Base-by-base conservation (phyloP, 2,329 filamentous ascomycete species). In the Alternaria arbusti region DNA sequence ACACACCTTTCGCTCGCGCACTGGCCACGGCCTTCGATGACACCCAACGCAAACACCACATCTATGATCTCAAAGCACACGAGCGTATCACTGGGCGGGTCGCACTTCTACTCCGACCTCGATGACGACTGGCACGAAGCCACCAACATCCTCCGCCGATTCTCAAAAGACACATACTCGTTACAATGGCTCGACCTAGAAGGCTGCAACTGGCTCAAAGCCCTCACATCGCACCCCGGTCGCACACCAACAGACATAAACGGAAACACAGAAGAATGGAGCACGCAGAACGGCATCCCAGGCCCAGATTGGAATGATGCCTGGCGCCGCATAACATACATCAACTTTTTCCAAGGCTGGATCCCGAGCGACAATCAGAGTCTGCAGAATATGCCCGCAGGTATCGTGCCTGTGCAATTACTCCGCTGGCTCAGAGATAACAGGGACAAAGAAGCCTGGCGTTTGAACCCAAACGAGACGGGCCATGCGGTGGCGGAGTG, bases 1-100 rank as follows among this genome's bases (percentile, higher is more conserved):
- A 89, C 87, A 0, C 88, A 90, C 67, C 80, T 90, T 3, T 90
- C 88, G 0, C 81, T 90, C 3, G 87, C 88, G 3, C 82, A 88
- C 73, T 90, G 88, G 88, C 87, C 87, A 3, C 78, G 82, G 20
- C 88, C 88, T 3, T 86, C 84, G 0, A 77, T 86, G n/a, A 88
- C 86, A 0, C 86, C 86, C 0, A 85, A 87, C 63, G 79, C 86
- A 3, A 78, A 78, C 3, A 83, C 82, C 9, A 74, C 83, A 7
- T 82, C 81, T 11, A 78, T 86, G 65, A 74, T 83, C 11, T 79
- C 78, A 20, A 77, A 79, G 25, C 74, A 81, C 54, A 79, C 79
- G 17, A 79, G 81, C 13, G 78, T 87, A 20, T 73, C 79, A 6
- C 84, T 86, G 30, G 83, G 85, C 54, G 86, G 85, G 13, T 84